These are phyloP conservation scores for Kentomonas sorsogonicus DNA, from an alignment of 208 protist genomes.

Conservation along the genomic window DNA sequence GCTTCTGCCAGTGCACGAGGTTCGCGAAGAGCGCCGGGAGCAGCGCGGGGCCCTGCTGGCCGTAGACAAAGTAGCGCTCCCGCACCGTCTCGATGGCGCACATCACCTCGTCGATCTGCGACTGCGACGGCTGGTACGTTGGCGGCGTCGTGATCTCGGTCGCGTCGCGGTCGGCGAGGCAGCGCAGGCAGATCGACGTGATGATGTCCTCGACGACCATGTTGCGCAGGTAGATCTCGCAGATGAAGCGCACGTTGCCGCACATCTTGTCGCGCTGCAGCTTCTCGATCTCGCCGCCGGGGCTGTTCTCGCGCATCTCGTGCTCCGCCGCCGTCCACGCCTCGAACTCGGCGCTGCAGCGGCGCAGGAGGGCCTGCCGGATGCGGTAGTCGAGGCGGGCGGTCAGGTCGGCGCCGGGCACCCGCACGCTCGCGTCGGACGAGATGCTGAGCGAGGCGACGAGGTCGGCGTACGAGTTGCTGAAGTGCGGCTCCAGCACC, in stretches of 20 bases:
- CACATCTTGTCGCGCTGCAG: constrained; percentile 53
- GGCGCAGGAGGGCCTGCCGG: constrained; percentile 53
- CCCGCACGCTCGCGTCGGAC: constrained; percentile 17
- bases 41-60: constrained; percentile 27
- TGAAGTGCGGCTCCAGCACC: constrained; percentile 70
- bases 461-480: constrained; percentile 66
- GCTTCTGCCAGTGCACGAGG: constrained; percentile 53
- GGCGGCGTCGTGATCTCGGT: constrained; percentile 45
- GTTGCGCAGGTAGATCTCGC: constrained; percentile 64
- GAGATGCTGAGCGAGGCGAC: constrained; percentile 59
- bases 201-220: constrained; percentile 61
- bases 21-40: constrained; percentile 33
- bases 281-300: constrained; percentile 30
- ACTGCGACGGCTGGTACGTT: constrained; percentile 50
- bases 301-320: constrained; percentile 2
- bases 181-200: constrained; percentile 46
- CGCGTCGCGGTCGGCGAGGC: constrained; percentile 32
- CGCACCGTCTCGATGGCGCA: constrained; percentile 37
- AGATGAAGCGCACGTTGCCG: constrained; percentile 73
- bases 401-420: constrained; percentile 39
- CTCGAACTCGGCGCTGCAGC: constrained; percentile 66
- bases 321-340: constrained; percentile 17
- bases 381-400: constrained; percentile 70
- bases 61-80: constrained; percentile 43
- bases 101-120: constrained; percentile 70